Conservation (phyloP, 345 rosid species). For the Populus nigra region DNA sequence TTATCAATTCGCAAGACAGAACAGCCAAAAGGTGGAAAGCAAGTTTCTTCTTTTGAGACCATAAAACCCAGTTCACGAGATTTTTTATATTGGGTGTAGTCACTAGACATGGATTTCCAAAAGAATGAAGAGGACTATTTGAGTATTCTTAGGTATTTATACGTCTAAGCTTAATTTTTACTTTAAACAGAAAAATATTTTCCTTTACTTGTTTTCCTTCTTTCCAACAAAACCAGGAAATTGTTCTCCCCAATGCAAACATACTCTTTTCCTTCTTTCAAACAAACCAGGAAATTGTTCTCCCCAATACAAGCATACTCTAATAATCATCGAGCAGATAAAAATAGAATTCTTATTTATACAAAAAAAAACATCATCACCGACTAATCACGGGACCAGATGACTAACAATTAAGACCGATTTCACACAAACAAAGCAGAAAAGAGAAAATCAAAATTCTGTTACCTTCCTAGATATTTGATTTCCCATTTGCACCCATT, state of each 20-base stretch:
- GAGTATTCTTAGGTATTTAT: neutral
- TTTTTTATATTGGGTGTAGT: neutral
- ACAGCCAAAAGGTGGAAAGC: neutral
- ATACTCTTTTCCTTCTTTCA: neutral
- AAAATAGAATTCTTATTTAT: too few species aligned
- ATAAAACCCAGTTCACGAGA: neutral
- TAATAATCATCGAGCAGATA: neutral
- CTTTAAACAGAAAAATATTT: too few species aligned
- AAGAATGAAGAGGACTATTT: too few species aligned
- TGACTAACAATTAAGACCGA: too few species aligned
- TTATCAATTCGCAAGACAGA: too few species aligned
- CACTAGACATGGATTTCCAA: neutral
- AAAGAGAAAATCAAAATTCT: neutral
- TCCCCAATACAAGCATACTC: too few species aligned
- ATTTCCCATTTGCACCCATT: conserved; percentile 91
- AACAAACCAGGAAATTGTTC: too few species aligned
- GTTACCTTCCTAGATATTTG: conserved; percentile 84
- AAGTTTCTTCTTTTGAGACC: neutral
- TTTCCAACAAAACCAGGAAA: too few species aligned
- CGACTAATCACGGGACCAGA: neutral
- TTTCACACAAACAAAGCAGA: neutral
- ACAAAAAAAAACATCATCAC: neutral
- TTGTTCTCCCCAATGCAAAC: too few species aligned
- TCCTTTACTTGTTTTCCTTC: neutral
- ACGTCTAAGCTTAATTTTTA: neutral